These are phyloP conservation scores for Xylaria hypoxylon DNA, from an alignment of 2,329 filamentous ascomycete genomes.

Conservation along the genomic window DNA sequence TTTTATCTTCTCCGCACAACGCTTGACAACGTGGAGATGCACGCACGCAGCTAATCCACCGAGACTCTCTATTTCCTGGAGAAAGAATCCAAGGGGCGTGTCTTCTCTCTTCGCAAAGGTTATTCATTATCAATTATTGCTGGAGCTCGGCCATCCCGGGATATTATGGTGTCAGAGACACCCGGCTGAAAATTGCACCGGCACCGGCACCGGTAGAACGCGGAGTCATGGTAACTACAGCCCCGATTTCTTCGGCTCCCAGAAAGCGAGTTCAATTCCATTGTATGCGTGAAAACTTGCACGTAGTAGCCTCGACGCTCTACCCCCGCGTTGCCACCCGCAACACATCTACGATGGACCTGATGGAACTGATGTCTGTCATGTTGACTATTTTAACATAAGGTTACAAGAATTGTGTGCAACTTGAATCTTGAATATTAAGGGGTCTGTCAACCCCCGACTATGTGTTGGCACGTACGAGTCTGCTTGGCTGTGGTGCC, in stretches of 20 bases:
- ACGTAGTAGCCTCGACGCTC: not conserved
- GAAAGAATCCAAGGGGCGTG: not conserved
- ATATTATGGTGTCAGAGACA: not conserved
- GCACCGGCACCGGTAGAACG: not conserved
- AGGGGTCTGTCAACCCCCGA: too few species aligned
- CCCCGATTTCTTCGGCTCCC: not conserved
- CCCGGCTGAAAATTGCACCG: not conserved
- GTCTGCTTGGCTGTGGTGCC: not conserved
- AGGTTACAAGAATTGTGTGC: not conserved
- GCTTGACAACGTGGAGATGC: not conserved
- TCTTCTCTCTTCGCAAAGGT: not conserved
- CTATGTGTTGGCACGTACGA: not conserved
- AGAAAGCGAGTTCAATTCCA: not conserved
- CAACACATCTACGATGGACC: too few species aligned
- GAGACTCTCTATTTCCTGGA: not conserved
- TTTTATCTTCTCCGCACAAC: conserved; percentile 20
- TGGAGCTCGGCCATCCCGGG: not conserved
- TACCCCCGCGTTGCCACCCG: not conserved
- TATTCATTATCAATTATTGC: not conserved
- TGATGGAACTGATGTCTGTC: too few species aligned
- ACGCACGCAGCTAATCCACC: not conserved
- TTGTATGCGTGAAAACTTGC: not conserved
- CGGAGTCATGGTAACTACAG: not conserved
- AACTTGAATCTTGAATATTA: not conserved
- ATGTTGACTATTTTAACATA: too few species aligned